Evolutionary conservation across 805 yeast genomes (phyloP).

Genomic region (Starmerella stigmatis): DNA sequence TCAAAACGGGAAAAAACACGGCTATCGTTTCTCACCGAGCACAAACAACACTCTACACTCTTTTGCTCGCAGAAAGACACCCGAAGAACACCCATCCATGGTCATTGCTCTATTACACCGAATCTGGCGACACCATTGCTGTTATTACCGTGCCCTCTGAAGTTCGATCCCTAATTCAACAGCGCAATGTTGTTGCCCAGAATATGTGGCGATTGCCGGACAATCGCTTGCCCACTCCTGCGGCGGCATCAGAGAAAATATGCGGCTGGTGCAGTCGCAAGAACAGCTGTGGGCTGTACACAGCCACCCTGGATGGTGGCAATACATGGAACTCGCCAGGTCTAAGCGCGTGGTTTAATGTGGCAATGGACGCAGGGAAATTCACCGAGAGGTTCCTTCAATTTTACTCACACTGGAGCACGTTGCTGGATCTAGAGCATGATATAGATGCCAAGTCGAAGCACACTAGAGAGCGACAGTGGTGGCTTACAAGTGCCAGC

Average conservation of each 20-base stretch:
- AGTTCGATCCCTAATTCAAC: constrained; percentile 54
- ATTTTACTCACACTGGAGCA: constrained; percentile 68
- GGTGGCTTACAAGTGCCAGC: constrained; percentile 29
- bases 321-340: constrained; percentile 4
- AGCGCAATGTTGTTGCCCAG: constrained; percentile 59
- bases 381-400: constrained; percentile 35
- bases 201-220: constrained; percentile 34
- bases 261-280: constrained; percentile 26
- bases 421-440: constrained; percentile 64
- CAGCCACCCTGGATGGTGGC: constrained; percentile 18
- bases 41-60: constrained; percentile 72
- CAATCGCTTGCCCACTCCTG: constrained; percentile 13
- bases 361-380: constrained; percentile 8
- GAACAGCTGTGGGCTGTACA: constrained; percentile 25
- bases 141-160: constrained; percentile 48
- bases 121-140: constrained; percentile 43
- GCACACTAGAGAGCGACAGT: constrained; percentile 31
- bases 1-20: constrained; percentile 63
- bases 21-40: constrained; percentile 64
- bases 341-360: constrained; percentile 1
- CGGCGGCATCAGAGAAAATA: constrained; percentile 30
- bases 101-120: constrained; percentile 66
- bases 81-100: constrained; percentile 49
- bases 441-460: constrained; percentile 51
- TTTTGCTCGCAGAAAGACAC: constrained; percentile 71